Conservation (phyloP, 176 grass and related monocot genomes). For the Oryza longistaminata region DNA sequence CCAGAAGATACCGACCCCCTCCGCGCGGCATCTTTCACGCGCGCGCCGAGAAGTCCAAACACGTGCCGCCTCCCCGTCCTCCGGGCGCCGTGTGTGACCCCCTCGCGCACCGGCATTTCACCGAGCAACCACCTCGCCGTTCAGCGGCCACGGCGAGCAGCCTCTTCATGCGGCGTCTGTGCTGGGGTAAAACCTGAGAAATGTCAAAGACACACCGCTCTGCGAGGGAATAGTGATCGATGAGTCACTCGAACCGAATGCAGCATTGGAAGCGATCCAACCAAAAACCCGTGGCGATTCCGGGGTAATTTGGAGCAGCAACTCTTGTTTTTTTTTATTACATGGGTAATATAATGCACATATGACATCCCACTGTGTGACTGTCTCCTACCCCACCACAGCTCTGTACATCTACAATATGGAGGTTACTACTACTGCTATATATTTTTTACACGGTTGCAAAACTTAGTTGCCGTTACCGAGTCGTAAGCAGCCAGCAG, state of each 20-base stretch:
- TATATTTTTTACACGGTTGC: slow-evolving; percentile 43
- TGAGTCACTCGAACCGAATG: neutral
- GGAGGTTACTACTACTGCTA: slow-evolving; percentile 13
- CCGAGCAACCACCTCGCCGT: neutral
- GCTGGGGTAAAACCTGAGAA: neutral
- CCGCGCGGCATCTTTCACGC: neutral
- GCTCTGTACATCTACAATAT: slow-evolving; percentile 32
- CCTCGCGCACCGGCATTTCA: neutral
- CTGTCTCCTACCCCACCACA: neutral
- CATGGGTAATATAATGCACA: neutral
- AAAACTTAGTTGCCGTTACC: slow-evolving; percentile 42
- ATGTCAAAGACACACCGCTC: neutral
- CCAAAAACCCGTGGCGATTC: neutral
- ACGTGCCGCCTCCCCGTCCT: slow-evolving; percentile 27
- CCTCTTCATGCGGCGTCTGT: slow-evolving; percentile 12
- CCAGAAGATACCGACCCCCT: slow-evolving; percentile 20
- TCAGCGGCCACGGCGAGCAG: neutral
- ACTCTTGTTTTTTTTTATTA: slow-evolving; percentile 45
- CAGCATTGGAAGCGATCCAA: neutral
- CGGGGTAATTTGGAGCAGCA: neutral
- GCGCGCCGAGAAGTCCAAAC: neutral
- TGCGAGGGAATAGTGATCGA: neutral
- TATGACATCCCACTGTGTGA: neutral
- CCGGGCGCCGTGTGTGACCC: neutral
- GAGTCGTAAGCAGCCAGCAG: slow-evolving; percentile 25